A percentile compares a stretch with the other conserved stretches of the same genome.
phyloP scores from a whole-genome alignment of 2,329 filamentous ascomycete species.

The Dryadomyces quercus-mongolicae region DNA sequence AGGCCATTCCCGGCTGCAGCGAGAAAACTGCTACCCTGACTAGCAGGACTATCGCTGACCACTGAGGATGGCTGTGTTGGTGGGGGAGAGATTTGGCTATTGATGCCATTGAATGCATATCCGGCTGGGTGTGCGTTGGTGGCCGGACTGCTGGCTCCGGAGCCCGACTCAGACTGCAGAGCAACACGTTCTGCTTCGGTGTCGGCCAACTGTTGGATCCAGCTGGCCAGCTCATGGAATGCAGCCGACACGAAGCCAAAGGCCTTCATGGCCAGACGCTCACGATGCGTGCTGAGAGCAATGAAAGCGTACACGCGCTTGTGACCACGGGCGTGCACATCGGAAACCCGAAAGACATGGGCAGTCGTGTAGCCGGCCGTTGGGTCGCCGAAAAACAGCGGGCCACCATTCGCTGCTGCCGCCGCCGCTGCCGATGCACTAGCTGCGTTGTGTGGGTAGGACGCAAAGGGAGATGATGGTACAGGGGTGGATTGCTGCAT shows the following conservation, averaged over 20 bases:
- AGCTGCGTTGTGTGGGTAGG: slow-evolving; percentile 30
- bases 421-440: slow-evolving; percentile 36
- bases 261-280: slow-evolving; percentile 52
- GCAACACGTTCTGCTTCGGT: slow-evolving; percentile 42
- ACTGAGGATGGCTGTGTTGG: slow-evolving; percentile 14
- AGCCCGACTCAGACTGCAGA: slow-evolving; percentile 26
- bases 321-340: slow-evolving; percentile 54
- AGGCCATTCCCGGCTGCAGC: slow-evolving; percentile 41
- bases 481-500: slow-evolving; percentile 17
- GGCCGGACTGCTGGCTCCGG: slow-evolving; percentile 17
- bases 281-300: slow-evolving; percentile 52
- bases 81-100: slow-evolving; percentile 11
- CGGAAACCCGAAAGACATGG: slow-evolving; percentile 58
- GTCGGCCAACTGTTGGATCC: slow-evolving; percentile 55
- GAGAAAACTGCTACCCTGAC: slow-evolving; percentile 40
- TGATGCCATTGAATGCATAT: slow-evolving; percentile 17
- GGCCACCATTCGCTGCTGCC: slow-evolving; percentile 40
- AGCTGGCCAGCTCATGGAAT: slow-evolving; percentile 51
- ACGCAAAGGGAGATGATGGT: slow-evolving; percentile 31
- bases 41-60: slow-evolving; percentile 21
- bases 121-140: slow-evolving; percentile 19
- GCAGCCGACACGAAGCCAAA: slow-evolving; percentile 50
- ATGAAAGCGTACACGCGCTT: slow-evolving; percentile 59
- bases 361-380: slow-evolving; percentile 55
- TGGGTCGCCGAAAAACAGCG: slow-evolving; percentile 57